phyloP scores from a whole-genome alignment of 768 basidiomycete species.

The Rhodotorula diobovata region DNA sequence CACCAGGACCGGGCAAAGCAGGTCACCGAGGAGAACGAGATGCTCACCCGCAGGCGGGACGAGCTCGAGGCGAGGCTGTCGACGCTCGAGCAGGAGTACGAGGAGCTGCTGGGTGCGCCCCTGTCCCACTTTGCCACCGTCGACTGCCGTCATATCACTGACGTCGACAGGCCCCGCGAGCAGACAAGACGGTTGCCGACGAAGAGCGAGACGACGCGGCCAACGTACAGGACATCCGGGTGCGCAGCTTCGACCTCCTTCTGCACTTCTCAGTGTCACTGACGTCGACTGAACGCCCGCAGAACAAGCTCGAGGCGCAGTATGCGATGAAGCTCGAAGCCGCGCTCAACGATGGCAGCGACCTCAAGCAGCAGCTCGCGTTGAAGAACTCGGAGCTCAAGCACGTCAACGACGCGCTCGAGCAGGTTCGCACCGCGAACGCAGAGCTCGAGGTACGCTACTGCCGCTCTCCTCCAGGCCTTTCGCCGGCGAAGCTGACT shows the following conservation, averaged over 20 bases:
- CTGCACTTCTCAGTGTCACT: not conserved
- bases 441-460: conserved; percentile 86
- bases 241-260: conserved; percentile 46
- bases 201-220: conserved; percentile 81
- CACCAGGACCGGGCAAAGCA: conserved; percentile 82
- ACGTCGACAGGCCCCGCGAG: conserved; percentile 12
- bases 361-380: conserved; percentile 87
- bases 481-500: not conserved
- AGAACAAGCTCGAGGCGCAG: conserved; percentile 92
- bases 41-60: conserved; percentile 71
- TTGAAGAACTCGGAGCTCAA: conserved; percentile 75
- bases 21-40: conserved; percentile 87
- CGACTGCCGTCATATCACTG: not conserved
- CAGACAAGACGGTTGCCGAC: conserved; percentile 87
- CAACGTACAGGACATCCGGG: conserved; percentile 88
- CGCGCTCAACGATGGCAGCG: conserved; percentile 72
- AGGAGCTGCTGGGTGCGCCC: conserved; percentile 81
- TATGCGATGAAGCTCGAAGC: conserved; percentile 89
- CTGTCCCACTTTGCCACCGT: not conserved
- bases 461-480: not conserved
- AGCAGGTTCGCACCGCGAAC: conserved; percentile 90
- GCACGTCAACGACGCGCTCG: conserved; percentile 74
- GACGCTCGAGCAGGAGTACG: conserved; percentile 85
- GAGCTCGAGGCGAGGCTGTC: conserved; percentile 79
- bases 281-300: not conserved